A percentile compares a stretch with the other conserved stretches of the same genome.
phyloP scores from a whole-genome alignment of 2,329 filamentous ascomycete species.

The Aspergillus eucalypticola region DNA sequence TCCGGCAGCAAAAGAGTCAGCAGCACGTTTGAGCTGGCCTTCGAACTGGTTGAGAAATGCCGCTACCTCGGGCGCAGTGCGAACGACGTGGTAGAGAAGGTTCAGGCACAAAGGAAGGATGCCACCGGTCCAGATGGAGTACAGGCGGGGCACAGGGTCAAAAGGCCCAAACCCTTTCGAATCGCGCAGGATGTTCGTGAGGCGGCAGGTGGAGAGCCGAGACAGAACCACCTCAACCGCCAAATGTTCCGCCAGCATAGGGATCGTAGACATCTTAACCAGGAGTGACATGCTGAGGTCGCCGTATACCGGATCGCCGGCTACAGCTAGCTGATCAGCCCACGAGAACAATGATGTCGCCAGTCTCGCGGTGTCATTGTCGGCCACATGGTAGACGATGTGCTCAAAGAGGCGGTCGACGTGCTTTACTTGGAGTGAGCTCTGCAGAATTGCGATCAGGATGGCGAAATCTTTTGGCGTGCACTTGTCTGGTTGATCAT shows the following conservation, averaged over 20 bases:
- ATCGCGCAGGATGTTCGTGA: constrained; percentile 73
- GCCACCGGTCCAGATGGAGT: constrained; percentile 86
- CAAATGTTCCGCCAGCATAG: constrained; percentile 81
- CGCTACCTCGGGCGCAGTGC: constrained; percentile 78
- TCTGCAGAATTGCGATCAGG: constrained; percentile 84
- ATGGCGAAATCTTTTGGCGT: constrained; percentile 81
- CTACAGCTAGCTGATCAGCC: constrained; percentile 77
- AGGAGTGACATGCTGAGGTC: constrained; percentile 89
- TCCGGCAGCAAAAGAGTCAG: constrained; percentile 65
- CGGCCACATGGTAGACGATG: constrained; percentile 67
- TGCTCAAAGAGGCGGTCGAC: constrained; percentile 71
- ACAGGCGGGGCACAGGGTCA: constrained; percentile 73
- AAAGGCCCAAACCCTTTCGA: constrained; percentile 73
- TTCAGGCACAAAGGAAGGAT: constrained; percentile 88
- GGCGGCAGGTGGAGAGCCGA: constrained; percentile 74
- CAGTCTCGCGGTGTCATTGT: constrained; percentile 71
- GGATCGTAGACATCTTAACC: constrained; percentile 80
- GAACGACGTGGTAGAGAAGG: constrained; percentile 76
- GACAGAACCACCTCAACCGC: constrained; percentile 82
- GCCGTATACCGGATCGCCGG: constrained; percentile 85
- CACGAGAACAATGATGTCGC: constrained; percentile 89
- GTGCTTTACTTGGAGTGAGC: constrained; percentile 74
- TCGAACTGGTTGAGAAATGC: constrained; percentile 89
- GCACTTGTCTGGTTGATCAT: constrained; percentile 67
- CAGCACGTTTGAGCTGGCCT: constrained; percentile 70